Evolutionary conservation across 306 rosid species (phyloP).

Genomic region (Styphnolobium japonicum): DNA sequence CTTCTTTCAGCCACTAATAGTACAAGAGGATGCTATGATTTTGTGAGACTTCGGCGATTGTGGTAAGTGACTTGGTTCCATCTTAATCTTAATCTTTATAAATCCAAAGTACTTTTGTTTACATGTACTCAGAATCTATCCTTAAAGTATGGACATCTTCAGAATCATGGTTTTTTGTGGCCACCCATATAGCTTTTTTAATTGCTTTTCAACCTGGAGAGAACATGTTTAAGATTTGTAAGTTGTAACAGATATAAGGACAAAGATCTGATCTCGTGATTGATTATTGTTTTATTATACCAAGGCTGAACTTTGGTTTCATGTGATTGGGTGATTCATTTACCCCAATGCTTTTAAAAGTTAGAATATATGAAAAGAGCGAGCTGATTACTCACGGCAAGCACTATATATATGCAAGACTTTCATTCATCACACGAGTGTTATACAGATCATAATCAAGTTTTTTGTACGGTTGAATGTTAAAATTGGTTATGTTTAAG

Average conservation of each 20-base stretch:
- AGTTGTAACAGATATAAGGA: neutral
- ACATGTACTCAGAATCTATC: neutral
- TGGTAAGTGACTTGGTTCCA: slow-evolving; percentile 48
- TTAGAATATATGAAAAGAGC: neutral
- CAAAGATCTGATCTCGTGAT: neutral
- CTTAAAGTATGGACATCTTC: neutral
- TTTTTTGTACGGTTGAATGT: neutral
- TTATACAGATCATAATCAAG: neutral
- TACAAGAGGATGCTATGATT: slow-evolving; percentile 70
- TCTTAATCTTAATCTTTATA: slow-evolving; percentile 6
- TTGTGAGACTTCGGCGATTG: slow-evolving; percentile 63
- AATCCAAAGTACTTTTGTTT: neutral
- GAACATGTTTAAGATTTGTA: neutral
- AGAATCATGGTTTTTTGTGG: neutral
- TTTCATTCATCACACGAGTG: neutral
- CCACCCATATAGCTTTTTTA: neutral
- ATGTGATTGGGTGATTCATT: neutral
- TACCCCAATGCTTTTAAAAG: neutral
- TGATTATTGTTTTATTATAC: neutral
- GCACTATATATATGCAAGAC: neutral
- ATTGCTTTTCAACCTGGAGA: neutral
- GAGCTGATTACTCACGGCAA: neutral
- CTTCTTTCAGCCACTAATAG: slow-evolving; percentile 67
- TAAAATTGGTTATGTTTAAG: neutral
- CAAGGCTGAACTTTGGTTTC: neutral